These are phyloP conservation scores for Cryptococcus sp. DNA, from an alignment of 1,284 basidiomycete genomes.

Conservation along the genomic window DNA sequence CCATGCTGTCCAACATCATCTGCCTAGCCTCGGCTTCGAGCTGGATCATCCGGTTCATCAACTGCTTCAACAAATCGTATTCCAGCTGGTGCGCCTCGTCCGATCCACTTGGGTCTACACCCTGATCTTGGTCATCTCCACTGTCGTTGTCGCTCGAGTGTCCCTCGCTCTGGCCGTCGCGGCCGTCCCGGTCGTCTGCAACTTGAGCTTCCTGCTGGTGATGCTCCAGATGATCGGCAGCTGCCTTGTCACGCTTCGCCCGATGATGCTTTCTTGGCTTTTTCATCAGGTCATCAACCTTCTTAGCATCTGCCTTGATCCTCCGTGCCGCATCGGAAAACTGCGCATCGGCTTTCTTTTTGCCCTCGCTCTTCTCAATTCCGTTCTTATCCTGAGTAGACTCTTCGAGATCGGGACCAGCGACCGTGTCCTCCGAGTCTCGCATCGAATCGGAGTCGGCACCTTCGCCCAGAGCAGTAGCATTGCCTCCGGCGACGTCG, in stretches of 20 bases:
- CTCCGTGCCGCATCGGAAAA: slow-evolving; percentile 1
- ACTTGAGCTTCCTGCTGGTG: neutral
- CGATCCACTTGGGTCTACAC: neutral
- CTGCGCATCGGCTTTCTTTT: slow-evolving; percentile 1
- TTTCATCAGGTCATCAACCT: neutral
- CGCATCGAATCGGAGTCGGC: neutral
- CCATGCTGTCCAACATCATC: slow-evolving; percentile 47
- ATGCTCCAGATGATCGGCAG: too few relatives aligned
- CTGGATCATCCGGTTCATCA: slow-evolving; percentile 37
- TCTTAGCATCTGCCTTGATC: slow-evolving; percentile 1
- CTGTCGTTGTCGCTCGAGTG: neutral
- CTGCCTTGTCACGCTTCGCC: too few relatives aligned
- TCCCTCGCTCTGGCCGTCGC: neutral
- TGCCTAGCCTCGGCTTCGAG: slow-evolving; percentile 45
- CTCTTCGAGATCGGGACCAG: neutral
- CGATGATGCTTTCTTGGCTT: too few relatives aligned
- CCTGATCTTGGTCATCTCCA: neutral
- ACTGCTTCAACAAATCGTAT: slow-evolving; percentile 31
- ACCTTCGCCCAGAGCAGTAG: neutral
- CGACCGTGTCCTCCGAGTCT: slow-evolving; percentile 1
- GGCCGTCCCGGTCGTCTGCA: neutral
- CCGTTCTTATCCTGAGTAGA: neutral
- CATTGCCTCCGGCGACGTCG: too few relatives aligned
- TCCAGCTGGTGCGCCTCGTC: slow-evolving; percentile 23
- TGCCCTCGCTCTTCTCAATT: neutral